Base-by-base conservation (phyloP, 768 basidiomycete genomes). In the Hydnomerulius pinastri region DNA sequence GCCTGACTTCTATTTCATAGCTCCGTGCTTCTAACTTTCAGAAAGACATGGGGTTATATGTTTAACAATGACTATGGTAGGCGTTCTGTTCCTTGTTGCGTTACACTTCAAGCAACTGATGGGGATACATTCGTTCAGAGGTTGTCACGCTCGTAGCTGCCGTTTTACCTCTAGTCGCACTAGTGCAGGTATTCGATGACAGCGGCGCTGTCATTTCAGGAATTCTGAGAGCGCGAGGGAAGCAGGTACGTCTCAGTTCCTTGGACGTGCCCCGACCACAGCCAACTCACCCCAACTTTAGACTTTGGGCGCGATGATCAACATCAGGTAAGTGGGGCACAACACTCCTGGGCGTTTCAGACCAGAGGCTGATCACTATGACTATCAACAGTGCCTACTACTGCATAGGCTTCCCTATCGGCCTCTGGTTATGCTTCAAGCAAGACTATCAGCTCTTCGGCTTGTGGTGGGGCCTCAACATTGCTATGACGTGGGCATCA, bases 151-250 rank as follows among this genome's bases (percentile, higher is more conserved):
- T 69, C 8, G 66, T 90, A 7, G 83, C 88, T 6, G 63, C 72
- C 1, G 85, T 92, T 43, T 64, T 93, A n/a, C 90, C 90, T 0
- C 71, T 89, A 11, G 80, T 95, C 3, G 82, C 86, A 3, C 71
- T 88, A 23, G 86, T 88, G 72, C 88, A 96, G 63, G 78, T 95
- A 2, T 86, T 91, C 48, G 96, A 98, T 58, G 87, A 85, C 1
- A 75, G 83, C 7, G 71, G 77, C 0, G 88, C 82, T 0, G 83
- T 92, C 4, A 79, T 86, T 0, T 80, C 78, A 2, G 93, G 94
- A 2, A 83, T 97, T 54, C 71, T 99, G 36, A 78, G 96, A 25
- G 86, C 94, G 0, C 72, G 82, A 32, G 93, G 95, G 5, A 89
- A 87, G 66, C 90, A 90, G 66, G 84, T 77, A 43, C 12, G 69